Evolutionary conservation across 306 rosid genomes (phyloP).

Genomic region (Lathyrus sativus): DNA sequence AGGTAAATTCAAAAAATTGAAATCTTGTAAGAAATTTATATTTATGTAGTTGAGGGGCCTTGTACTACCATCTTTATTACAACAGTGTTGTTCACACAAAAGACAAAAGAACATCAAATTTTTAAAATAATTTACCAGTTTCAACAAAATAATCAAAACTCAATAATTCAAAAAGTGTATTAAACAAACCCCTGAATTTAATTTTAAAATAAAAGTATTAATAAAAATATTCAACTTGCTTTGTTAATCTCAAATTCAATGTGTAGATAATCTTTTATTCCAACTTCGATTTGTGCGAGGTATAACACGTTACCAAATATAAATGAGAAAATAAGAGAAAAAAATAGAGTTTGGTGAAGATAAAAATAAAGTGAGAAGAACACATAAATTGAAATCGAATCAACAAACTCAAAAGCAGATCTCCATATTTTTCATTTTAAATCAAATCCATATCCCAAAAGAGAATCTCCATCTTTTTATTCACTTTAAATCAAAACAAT

Average conservation of each 20-base stretch:
- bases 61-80: constrained; percentile 58
- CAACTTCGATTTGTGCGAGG: constrained; percentile 89
- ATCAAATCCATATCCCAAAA: too few relatives aligned
- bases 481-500: too few relatives aligned
- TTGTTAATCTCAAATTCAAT: constrained; percentile 96
- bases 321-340: constrained; percentile 26
- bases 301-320: constrained; percentile 32
- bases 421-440: too few relatives aligned
- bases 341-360: not conserved
- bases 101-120: not conserved
- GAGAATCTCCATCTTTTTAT: too few relatives aligned
- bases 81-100: constrained; percentile 57
- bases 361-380: too few relatives aligned
- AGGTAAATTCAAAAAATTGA: too few relatives aligned
- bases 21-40: too few relatives aligned
- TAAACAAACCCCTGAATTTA: not conserved
- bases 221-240: constrained; percentile 55
- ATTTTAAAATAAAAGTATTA: constrained; percentile 8
- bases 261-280: constrained; percentile 97
- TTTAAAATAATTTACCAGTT: not conserved
- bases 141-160: constrained; percentile 24
- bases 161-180: not conserved
- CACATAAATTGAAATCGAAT: too few relatives aligned
- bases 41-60: too few relatives aligned
- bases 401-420: too few relatives aligned